Base-by-base conservation (phyloP, 129 eudicot genomes). In the Artemisia annua region DNA sequence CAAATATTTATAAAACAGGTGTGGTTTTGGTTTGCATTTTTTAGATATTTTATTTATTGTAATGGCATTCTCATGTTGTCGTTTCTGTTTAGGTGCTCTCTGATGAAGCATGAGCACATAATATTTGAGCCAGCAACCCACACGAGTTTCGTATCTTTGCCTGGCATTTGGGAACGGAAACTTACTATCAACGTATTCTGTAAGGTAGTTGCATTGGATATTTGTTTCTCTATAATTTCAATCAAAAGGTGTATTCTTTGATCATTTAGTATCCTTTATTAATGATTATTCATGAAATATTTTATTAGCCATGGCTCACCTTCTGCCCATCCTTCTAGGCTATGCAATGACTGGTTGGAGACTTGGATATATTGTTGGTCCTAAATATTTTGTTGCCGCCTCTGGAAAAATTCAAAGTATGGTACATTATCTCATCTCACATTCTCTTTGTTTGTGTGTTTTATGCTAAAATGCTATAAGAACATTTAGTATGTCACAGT, bases 341-440 rank as follows among this genome's bases (percentile, higher is more conserved):
- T 93, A 89, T 86, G 98, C 98, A 58, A 93, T 93, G 98, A 89
- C 98, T 58, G 97, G 97, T 65, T 93, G 98, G 98, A 84, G 97
- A 49, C 92, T 93, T 53, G 98, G 98, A 77, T 93, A 93, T 81
- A 59, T 93, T 74, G 97, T 92, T 71, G 98, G 98, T 70, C 92
- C 92, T 57, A 87, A 93, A 80, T 96, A 93, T 82, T 93, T 93
- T 70, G 77, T 89, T 76, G 75, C 91, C n/a, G 96, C 98, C 0
- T 93, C 96, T 73, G 70, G 75, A 4, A 93, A 93, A 85, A 89
- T 93, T 71, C 97, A 87, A 20, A 20, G 97, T 77, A 97, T 89
- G 90, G 98, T 89, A 82, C 22, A n/a, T n/a, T n/a, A n/a, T n/a
- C n/a, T n/a, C n/a, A n/a, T n/a, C n/a, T n/a, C n/a, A n/a, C n/a